phyloP scores from a whole-genome alignment of 2,329 filamentous ascomycete species.

The Aspergillus sp. region DNA sequence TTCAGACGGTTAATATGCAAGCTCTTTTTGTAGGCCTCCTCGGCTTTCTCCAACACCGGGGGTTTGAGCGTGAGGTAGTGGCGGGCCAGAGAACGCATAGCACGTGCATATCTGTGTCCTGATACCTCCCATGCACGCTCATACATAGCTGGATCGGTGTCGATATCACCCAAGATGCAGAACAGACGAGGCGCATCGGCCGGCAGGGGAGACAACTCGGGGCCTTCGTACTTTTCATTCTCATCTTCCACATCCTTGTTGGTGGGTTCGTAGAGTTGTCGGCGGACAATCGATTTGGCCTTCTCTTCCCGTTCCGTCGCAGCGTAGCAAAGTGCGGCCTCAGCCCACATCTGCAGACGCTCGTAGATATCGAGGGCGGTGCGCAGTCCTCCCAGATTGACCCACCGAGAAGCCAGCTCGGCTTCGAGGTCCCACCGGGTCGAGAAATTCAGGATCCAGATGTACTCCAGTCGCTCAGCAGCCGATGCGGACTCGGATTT shows the following conservation, averaged over 20 bases:
- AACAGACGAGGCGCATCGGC: constrained; percentile 83
- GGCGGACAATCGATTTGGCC: constrained; percentile 71
- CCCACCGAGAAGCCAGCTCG: constrained; percentile 91
- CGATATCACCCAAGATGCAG: constrained; percentile 91
- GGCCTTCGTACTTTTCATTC: constrained; percentile 62
- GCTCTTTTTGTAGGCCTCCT: constrained; percentile 74
- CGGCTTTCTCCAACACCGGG: constrained; percentile 64
- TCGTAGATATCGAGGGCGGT: constrained; percentile 97
- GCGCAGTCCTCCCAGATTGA: constrained; percentile 77
- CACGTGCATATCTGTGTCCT: constrained; percentile 74
- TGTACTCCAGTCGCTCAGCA: constrained; percentile 73
- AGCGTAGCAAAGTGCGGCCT: constrained; percentile 87
- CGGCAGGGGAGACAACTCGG: constrained; percentile 68
- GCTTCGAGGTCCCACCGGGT: constrained; percentile 92
- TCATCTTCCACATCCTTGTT: constrained; percentile 47
- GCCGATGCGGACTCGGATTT: constrained; percentile 72
- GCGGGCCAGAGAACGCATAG: constrained; percentile 83
- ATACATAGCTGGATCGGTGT: constrained; percentile 72
- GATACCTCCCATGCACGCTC: constrained; percentile 87
- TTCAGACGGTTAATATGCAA: constrained; percentile 78
- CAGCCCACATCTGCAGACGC: constrained; percentile 87
- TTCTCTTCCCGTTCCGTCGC: constrained; percentile 78
- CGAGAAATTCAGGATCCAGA: constrained; percentile 79
- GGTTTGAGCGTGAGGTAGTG: constrained; percentile 65
- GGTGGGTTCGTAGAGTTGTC: constrained; percentile 72